phyloP scores from a whole-genome alignment of 257 asterid species.

The Cinchona pubescens region DNA sequence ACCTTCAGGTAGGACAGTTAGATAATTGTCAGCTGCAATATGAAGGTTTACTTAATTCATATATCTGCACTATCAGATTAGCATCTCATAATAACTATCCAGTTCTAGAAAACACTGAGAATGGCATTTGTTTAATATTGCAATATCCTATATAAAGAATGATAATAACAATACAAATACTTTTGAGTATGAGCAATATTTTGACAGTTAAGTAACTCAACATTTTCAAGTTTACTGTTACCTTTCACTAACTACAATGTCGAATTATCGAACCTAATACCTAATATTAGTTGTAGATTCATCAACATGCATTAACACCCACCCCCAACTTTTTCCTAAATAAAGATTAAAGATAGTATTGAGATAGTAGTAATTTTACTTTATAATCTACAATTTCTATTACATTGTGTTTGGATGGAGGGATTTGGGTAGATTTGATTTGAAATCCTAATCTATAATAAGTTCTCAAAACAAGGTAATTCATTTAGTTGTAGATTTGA shows the following conservation, averaged over 20 bases:
- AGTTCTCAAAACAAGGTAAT: no score
- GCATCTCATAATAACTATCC: constrained; percentile 1
- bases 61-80: not conserved
- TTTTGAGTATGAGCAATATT: not conserved
- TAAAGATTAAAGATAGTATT: not conserved
- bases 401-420: no score
- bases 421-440: no score
- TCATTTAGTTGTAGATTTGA: no score
- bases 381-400: not conserved
- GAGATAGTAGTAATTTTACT: not conserved
- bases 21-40: constrained; percentile 6
- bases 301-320: not conserved
- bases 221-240: not conserved
- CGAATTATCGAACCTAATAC: not conserved
- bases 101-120: constrained; percentile 8
- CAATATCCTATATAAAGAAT: not conserved
- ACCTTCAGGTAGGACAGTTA: constrained; percentile 41
- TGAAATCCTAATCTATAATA: no score
- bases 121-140: no score
- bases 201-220: not conserved
- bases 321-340: not conserved
- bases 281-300: no score
- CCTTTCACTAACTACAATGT: no score
- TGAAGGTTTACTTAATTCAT: not conserved
- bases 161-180: no score